Base-by-base conservation (phyloP, 306 rosid genomes). In the Styphnolobium japonicum region DNA sequence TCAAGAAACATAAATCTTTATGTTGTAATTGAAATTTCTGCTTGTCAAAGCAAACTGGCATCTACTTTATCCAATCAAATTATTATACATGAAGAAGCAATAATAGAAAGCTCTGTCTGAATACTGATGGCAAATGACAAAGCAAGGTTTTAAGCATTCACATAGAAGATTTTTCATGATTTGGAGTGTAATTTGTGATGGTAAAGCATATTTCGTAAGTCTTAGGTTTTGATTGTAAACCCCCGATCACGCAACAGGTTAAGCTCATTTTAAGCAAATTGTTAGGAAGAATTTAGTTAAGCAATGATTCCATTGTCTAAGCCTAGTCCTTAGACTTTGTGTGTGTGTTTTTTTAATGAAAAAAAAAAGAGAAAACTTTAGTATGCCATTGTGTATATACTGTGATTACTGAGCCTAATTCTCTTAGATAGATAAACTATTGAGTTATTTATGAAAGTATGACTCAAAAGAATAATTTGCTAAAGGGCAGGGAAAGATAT, bases 11-110 rank as follows among this genome's bases (percentile, higher is more conserved):
- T 23, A 76, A 71, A 29, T 43, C 57, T 31, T 71, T 67, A 52
- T 67, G 65, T 10, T 67, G 80, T 29, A 81, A 82, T 81, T 81
- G 81, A 85, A 78, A 49, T 73, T 78, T 62, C 84, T 85, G 86
- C 81, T 60, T 78, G 77, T 31, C 64, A 81, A 85, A 81, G 88
- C 84, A 81, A 73, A 62, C 79, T 72, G 77, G 45, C 62, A 45
- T 33, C 63, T 80, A 39, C 82, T 84, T 75, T 84, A 53, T 36
- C 29, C 71, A 70, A 73, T 78, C 81, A 68, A 57, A 82, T 78
- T 78, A 78, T 67, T 63, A 43, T 78, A 36, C 76, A 85, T 63
- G 80, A 48, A 66, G 42, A 65, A 68, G 85, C 84, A 78, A 82
- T 53, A 53, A 49, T 58, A 78, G 79, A 55, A 36, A 49, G 25